phyloP scores from a whole-genome alignment of 148 eudicot species.

The Rhododendron kiyosumense region DNA sequence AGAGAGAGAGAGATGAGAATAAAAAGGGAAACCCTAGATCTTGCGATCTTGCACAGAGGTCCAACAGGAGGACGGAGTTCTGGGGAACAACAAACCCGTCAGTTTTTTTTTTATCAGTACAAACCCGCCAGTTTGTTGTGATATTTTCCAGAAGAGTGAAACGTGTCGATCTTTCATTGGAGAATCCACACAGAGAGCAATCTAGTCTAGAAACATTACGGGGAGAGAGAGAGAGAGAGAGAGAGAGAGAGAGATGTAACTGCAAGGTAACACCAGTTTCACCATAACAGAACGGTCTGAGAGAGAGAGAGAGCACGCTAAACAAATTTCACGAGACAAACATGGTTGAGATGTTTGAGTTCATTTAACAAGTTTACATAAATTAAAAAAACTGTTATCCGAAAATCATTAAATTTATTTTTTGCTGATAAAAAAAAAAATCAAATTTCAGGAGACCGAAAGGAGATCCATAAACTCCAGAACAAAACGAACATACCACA shows the following conservation, averaged over 20 bases:
- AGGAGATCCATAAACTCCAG: neutral
- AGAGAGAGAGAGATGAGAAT: neutral
- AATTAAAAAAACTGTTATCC: no score
- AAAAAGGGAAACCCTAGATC: slow-evolving; percentile 26
- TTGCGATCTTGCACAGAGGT: slow-evolving; percentile 39
- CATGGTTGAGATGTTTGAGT: no score
- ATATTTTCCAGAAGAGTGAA: slow-evolving; percentile 2
- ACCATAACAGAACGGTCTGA: no score
- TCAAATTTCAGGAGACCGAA: neutral
- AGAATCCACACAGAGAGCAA: neutral
- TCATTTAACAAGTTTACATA: no score
- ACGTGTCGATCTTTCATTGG: slow-evolving; percentile 35
- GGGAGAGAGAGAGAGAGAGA: neutral
- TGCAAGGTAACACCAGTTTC: no score
- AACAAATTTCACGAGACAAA: neutral
- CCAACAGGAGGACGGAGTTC: slow-evolving; percentile 12
- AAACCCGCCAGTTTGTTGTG: slow-evolving; percentile 13
- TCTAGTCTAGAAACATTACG: neutral
- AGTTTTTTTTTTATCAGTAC: neutral
- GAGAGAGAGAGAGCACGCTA: neutral
- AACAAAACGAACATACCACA: neutral
- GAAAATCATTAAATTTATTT: no score
- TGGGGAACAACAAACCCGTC: slow-evolving; percentile 7
- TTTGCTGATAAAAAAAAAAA: neutral
- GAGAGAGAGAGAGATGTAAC: neutral